phyloP scores from a whole-genome alignment of 805 yeast genomes.

The Myxozyma sirexii region DNA sequence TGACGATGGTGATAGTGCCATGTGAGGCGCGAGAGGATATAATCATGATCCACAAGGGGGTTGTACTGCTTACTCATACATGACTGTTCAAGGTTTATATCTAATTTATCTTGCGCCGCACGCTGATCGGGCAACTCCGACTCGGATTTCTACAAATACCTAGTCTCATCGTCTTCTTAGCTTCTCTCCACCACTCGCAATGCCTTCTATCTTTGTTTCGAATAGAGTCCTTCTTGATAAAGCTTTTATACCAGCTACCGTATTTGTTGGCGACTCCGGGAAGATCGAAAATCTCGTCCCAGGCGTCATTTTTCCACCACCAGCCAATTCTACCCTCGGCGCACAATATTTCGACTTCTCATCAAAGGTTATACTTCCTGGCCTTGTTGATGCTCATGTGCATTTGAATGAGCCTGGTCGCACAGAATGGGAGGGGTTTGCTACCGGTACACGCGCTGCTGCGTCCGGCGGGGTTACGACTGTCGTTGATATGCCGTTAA shows the following conservation, averaged over 20 bases:
- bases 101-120: background rate
- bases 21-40: background rate
- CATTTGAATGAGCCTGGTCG: slow-evolving; percentile 97
- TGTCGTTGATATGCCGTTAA: slow-evolving; percentile 92
- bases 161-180: background rate
- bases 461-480: slow-evolving; percentile 97
- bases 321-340: slow-evolving; percentile 1
- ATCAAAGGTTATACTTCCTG: slow-evolving; percentile 76
- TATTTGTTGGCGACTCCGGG: slow-evolving; percentile 48
- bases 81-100: background rate
- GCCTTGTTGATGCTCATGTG: slow-evolving; percentile 90
- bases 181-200: background rate
- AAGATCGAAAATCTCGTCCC: slow-evolving; percentile 57
- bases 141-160: background rate
- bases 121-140: slow-evolving; percentile 14
- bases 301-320: slow-evolving; percentile 30
- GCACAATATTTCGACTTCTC: slow-evolving; percentile 56
- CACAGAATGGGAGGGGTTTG: slow-evolving; percentile 98
- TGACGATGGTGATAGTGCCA: slow-evolving; percentile 3
- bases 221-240: slow-evolving; percentile 34
- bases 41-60: background rate
- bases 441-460: slow-evolving; percentile 93
- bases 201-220: slow-evolving; percentile 34
- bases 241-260: slow-evolving; percentile 38
- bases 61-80: too few species aligned